phyloP scores from a whole-genome alignment of 2,329 filamentous ascomycete species.

The Diplocarpon rosae region DNA sequence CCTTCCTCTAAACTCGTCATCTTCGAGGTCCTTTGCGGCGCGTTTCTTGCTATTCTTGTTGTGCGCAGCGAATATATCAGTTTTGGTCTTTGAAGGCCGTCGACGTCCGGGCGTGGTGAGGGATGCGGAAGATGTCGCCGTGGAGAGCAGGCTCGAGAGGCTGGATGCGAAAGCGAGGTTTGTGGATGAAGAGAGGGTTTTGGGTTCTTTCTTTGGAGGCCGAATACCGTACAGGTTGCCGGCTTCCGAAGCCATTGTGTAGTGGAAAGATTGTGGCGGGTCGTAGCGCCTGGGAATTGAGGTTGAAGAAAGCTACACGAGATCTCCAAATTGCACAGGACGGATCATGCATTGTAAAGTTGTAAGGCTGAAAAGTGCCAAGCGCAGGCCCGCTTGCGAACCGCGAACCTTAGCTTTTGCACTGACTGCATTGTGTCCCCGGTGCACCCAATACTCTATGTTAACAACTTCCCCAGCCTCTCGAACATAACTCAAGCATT shows the following conservation, averaged over 20 bases:
- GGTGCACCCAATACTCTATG: too few relatives aligned
- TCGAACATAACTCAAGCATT: too few relatives aligned
- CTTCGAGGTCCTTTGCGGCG: slow-evolving; percentile 44
- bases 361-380: too few relatives aligned
- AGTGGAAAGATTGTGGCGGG: background rate
- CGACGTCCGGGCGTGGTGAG: slow-evolving; percentile 37
- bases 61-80: slow-evolving; percentile 57
- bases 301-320: too few relatives aligned
- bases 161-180: slow-evolving; percentile 82
- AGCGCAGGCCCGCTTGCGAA: too few relatives aligned
- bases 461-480: too few relatives aligned
- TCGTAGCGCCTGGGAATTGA: too few relatives aligned
- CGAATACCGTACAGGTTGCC: slow-evolving; percentile 63
- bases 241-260: slow-evolving; percentile 34
- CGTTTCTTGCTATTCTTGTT: slow-evolving; percentile 53
- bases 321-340: too few relatives aligned
- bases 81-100: slow-evolving; percentile 46
- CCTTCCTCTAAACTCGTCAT: slow-evolving; percentile 37
- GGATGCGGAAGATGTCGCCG: slow-evolving; percentile 32
- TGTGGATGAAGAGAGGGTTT: slow-evolving; percentile 59
- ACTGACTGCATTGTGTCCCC: too few relatives aligned
- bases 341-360: too few relatives aligned
- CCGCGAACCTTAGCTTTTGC: background rate
- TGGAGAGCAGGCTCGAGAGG: slow-evolving; percentile 67
- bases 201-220: slow-evolving; percentile 54